These are phyloP conservation scores for Pseudocercospora eumusae DNA, from an alignment of 2,329 filamentous ascomycete genomes.

Conservation along the genomic window DNA sequence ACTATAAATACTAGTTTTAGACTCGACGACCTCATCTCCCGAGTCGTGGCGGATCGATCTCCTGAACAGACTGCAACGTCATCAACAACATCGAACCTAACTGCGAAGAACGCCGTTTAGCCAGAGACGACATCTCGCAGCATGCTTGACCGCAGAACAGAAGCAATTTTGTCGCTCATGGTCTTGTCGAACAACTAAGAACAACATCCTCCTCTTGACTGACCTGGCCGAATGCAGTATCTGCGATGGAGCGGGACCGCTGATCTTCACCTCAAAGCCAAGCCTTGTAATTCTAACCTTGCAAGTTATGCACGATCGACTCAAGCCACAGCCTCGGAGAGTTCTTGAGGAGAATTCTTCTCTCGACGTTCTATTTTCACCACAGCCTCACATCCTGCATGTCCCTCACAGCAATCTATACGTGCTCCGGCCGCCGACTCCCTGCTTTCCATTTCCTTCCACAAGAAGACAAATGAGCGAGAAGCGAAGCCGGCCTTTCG, in stretches of 20 bases:
- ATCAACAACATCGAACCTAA: neutral
- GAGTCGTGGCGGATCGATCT: neutral
- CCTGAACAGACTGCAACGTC: neutral
- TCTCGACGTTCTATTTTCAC: constrained; percentile 6
- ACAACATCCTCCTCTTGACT: neutral
- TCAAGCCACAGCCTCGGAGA: neutral
- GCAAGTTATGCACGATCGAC: neutral
- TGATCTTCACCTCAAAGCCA: neutral
- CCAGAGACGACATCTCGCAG: neutral
- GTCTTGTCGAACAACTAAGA: neutral
- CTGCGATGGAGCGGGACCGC: neutral
- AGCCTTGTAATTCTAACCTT: neutral
- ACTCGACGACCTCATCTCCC: neutral
- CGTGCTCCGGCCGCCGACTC: neutral
- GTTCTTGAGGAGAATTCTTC: constrained; percentile 1
- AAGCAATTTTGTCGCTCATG: too few relatives aligned
- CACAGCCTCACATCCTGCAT: neutral
- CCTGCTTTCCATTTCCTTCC: neutral
- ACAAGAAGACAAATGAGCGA: neutral
- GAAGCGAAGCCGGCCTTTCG: neutral
- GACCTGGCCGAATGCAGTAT: neutral
- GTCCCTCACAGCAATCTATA: neutral
- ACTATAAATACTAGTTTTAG: too few relatives aligned
- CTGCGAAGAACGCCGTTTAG: neutral
- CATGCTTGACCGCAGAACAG: too few relatives aligned